Evolutionary conservation across 371 early-diverging fungal genomes (phyloP).

Genomic region (Smittium culicis): DNA sequence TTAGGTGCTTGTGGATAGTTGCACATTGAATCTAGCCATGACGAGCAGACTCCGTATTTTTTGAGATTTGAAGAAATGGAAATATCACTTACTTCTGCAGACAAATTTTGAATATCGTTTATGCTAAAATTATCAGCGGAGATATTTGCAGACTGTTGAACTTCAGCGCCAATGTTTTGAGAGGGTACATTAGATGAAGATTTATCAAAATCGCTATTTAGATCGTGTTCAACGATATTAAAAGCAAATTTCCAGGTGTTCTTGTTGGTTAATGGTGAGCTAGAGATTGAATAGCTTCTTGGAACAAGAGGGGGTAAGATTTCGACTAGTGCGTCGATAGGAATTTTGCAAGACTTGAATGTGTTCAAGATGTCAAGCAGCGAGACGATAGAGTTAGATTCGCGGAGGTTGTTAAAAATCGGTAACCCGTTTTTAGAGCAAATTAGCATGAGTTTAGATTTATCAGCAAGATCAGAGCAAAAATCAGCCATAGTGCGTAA

Average conservation of each 20-base stretch:
- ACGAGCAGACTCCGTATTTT: slow-evolving; percentile 63
- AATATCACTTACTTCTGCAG: no score
- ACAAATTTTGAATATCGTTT: no score
- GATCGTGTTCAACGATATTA: slow-evolving; percentile 61
- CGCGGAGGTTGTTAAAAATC: not conserved
- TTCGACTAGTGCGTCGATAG: slow-evolving; percentile 53
- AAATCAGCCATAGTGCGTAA: slow-evolving; percentile 68
- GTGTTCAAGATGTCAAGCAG: slow-evolving; percentile 59
- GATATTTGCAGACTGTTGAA: slow-evolving; percentile 27
- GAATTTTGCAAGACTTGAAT: slow-evolving; percentile 52
- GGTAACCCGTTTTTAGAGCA: slow-evolving; percentile 67
- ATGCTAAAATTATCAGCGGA: no score
- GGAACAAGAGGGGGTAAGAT: slow-evolving; percentile 61
- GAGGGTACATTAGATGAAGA: not conserved
- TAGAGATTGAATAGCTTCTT: slow-evolving; percentile 75
- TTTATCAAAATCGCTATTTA: slow-evolving; percentile 12
- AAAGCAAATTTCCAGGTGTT: slow-evolving; percentile 54
- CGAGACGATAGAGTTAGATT: slow-evolving; percentile 17
- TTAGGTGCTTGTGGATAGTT: not conserved
- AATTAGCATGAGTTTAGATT: slow-evolving; percentile 52
- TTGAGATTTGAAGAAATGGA: slow-evolving; percentile 29
- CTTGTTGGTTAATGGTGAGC: slow-evolving; percentile 40
- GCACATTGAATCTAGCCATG: slow-evolving; percentile 53
- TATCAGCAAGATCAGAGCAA: slow-evolving; percentile 47
- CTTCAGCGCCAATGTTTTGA: slow-evolving; percentile 7